These are phyloP conservation scores for Pseudozyma sp. DNA, from an alignment of 1,284 basidiomycete genomes.

Conservation along the genomic window DNA sequence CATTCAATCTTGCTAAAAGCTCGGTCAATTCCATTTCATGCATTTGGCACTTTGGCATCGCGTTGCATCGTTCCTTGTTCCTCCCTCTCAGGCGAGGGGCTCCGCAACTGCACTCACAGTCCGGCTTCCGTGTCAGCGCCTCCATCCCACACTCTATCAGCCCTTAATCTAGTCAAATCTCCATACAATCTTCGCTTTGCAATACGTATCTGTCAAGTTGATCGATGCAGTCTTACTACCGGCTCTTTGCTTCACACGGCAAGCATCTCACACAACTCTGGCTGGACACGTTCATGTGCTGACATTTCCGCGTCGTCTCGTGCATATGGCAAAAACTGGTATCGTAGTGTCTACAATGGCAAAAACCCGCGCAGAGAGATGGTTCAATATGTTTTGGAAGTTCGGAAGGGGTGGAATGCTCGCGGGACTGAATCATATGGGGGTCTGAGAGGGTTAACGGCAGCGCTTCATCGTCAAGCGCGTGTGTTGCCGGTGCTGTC, in stretches of 20 bases:
- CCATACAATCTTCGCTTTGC: no score
- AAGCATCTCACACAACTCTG: background rate
- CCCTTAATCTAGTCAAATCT: no score
- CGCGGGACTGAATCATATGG: conserved; percentile 17
- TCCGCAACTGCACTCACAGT: no score
- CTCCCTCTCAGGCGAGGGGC: no score
- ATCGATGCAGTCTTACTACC: no score
- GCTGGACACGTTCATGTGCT: conserved; percentile 3
- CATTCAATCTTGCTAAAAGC: background rate
- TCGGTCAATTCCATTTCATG: conserved; percentile 8
- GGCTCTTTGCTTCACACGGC: background rate
- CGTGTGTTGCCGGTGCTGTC: background rate
- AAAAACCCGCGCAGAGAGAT: conserved; percentile 33
- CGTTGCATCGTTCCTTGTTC: no score
- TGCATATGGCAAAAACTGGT: conserved; percentile 46
- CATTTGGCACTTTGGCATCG: background rate
- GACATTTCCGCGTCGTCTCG: conserved; percentile 34
- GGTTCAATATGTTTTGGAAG: conserved; percentile 10
- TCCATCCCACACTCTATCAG: no score
- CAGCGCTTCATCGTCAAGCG: background rate
- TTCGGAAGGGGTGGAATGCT: conserved; percentile 15
- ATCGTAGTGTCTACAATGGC: conserved; percentile 50
- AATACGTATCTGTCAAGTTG: no score
- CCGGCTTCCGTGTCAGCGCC: no score
- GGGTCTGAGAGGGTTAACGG: background rate